Evolutionary conservation across 2,329 filamentous ascomycete genomes (phyloP).

Genomic region (Colletotrichum aenigma): DNA sequence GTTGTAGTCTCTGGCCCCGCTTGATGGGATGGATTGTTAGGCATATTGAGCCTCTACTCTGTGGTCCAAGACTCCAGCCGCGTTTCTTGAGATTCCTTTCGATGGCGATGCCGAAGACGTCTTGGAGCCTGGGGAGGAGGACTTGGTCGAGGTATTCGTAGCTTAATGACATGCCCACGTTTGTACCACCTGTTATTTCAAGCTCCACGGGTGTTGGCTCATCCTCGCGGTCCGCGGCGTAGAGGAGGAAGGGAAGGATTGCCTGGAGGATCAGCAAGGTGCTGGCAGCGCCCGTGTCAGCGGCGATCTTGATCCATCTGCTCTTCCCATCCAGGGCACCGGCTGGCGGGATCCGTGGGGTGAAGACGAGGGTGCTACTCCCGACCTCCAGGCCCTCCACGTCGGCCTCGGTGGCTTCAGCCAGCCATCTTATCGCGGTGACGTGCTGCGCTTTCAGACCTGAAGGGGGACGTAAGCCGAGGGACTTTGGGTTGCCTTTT

Average conservation of each 20-base stretch:
- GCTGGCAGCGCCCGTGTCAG: slow-evolving; percentile 57
- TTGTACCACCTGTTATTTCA: slow-evolving; percentile 62
- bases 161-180: slow-evolving; percentile 60
- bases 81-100: slow-evolving; percentile 48
- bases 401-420: slow-evolving; percentile 53
- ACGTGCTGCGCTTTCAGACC: slow-evolving; percentile 67
- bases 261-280: slow-evolving; percentile 64
- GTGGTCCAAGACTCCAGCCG: slow-evolving; percentile 55
- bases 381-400: slow-evolving; percentile 56
- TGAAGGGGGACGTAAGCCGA: slow-evolving; percentile 25
- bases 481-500: neutral
- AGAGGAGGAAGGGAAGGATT: slow-evolving; percentile 62
- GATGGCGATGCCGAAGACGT: slow-evolving; percentile 52
- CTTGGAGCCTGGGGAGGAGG: slow-evolving; percentile 57
- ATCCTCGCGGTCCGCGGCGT: slow-evolving; percentile 46
- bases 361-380: slow-evolving; percentile 53
- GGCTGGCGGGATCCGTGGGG: slow-evolving; percentile 42
- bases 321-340: slow-evolving; percentile 31
- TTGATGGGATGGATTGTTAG: slow-evolving; percentile 42
- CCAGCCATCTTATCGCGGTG: slow-evolving; percentile 58
- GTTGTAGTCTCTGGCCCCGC: slow-evolving; percentile 38
- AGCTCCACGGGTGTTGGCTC: slow-evolving; percentile 45
- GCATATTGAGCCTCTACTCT: slow-evolving; percentile 44
- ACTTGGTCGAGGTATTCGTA: slow-evolving; percentile 69
- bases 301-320: slow-evolving; percentile 52